Evolutionary conservation across 805 yeast species (phyloP).

Genomic region (Saturnispora mendoncae): DNA sequence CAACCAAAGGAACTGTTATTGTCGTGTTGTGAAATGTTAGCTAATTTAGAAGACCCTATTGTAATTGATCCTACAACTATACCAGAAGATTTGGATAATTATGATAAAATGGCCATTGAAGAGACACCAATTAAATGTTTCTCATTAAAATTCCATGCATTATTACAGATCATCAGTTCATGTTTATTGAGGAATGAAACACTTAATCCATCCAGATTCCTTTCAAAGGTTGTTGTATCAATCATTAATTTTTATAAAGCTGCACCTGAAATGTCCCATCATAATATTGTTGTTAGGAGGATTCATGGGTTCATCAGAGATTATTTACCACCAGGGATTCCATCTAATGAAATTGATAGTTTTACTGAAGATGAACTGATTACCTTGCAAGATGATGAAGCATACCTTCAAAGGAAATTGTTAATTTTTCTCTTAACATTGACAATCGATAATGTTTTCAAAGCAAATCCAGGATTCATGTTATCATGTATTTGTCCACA

Average conservation of each 20-base stretch:
- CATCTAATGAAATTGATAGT: constrained; percentile 24
- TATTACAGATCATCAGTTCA: constrained; percentile 55
- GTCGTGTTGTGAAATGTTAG: constrained; percentile 57
- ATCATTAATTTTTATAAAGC: constrained; percentile 42
- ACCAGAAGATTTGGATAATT: background rate
- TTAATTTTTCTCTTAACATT: constrained; percentile 41
- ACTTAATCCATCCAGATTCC: constrained; percentile 68
- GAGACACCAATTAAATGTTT: constrained; percentile 26
- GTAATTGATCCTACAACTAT: background rate
- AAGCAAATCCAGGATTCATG: background rate
- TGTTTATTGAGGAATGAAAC: constrained; percentile 57
- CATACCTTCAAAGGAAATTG: constrained; percentile 53
- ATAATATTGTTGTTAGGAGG: constrained; percentile 44
- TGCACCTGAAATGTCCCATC: constrained; percentile 28
- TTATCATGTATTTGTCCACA: background rate
- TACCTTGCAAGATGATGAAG: constrained; percentile 43
- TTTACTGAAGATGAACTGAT: constrained; percentile 30
- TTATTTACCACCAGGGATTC: constrained; percentile 40
- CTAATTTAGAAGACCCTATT: constrained; percentile 25
- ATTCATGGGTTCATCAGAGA: constrained; percentile 54
- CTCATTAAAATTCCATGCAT: constrained; percentile 52
- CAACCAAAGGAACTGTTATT: constrained; percentile 75
- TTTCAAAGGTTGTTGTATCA: constrained; percentile 58
- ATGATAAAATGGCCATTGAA: background rate
- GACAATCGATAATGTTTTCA: constrained; percentile 1